phyloP scores from a whole-genome alignment of 805 yeast genomes.

The Candida namnaoensis region DNA sequence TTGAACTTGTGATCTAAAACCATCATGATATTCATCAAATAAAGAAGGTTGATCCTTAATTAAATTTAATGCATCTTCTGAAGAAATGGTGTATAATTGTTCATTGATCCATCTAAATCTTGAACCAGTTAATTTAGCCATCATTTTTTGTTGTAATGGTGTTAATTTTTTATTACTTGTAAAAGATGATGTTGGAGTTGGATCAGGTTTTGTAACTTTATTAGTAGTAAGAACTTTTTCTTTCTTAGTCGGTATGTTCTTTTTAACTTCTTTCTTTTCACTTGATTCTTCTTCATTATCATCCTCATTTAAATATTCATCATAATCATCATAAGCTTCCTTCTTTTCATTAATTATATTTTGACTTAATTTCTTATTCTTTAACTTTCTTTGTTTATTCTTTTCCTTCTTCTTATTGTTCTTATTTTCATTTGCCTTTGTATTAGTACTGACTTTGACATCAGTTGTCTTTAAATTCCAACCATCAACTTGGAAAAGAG shows the following conservation, averaged over 20 bases:
- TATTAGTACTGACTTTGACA: conserved; percentile 35
- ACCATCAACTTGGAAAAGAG: conserved; percentile 73
- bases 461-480: conserved; percentile 59
- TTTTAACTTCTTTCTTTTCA: neutral
- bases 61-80: conserved; percentile 66
- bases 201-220: neutral
- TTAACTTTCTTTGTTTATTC: conserved; percentile 10
- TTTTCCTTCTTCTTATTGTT: conserved; percentile 12
- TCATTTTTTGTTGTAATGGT: conserved; percentile 90
- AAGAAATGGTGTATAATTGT: conserved; percentile 82
- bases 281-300: conserved; percentile 14
- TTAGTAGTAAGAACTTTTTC: too few species aligned
- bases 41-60: conserved; percentile 77
- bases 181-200: conserved; percentile 10
- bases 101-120: conserved; percentile 98
- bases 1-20: conserved; percentile 91
- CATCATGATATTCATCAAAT: conserved; percentile 92
- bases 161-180: conserved; percentile 45
- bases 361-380: conserved; percentile 8
- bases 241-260: too few species aligned
- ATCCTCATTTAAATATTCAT: conserved; percentile 1
- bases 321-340: conserved; percentile 1
- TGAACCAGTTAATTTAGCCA: conserved; percentile 89
- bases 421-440: conserved; percentile 20
- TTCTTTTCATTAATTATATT: conserved; percentile 4